Evolutionary conservation across 192 early-diverging fungal genomes (phyloP).

Genomic region (Coemansia sp.): DNA sequence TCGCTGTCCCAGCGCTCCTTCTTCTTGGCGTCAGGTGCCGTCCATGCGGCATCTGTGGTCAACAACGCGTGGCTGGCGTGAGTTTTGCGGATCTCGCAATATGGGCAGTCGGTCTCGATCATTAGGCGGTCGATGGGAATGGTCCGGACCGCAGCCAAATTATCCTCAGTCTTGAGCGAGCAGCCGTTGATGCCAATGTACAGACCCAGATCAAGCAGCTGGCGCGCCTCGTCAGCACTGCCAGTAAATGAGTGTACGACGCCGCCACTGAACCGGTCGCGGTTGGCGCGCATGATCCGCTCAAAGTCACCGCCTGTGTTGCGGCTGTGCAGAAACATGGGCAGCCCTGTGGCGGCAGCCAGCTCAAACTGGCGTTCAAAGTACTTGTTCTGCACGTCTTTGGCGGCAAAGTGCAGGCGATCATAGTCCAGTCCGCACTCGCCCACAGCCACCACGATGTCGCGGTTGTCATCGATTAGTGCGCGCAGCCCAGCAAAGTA

Average conservation of each 20-base stretch:
- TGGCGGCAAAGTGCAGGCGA: conserved; percentile 78
- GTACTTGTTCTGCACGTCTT: conserved; percentile 70
- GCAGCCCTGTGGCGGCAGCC: conserved; percentile 71
- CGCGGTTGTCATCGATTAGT: conserved; percentile 34
- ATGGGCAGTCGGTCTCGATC: conserved; percentile 94
- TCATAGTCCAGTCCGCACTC: conserved; percentile 97
- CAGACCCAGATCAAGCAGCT: conserved; percentile 65
- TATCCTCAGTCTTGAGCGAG: conserved; percentile 85
- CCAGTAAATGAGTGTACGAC: conserved; percentile 94
- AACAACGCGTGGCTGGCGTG: conserved; percentile 75
- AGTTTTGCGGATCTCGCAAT: conserved; percentile 86
- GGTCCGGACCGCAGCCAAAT: conserved; percentile 65
- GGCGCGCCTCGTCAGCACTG: conserved; percentile 61
- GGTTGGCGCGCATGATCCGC: conserved; percentile 59
- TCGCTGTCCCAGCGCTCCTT: conserved; percentile 64
- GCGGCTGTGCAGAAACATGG: conserved; percentile 91
- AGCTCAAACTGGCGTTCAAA: conserved; percentile 83
- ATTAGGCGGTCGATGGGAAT: conserved; percentile 81
- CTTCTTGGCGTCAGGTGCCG: conserved; percentile 58
- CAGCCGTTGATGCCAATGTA: conserved; percentile 98
- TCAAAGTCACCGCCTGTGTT: conserved; percentile 81
- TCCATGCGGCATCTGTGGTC: conserved; percentile 12
- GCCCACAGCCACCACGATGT: conserved; percentile 84
- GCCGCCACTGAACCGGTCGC: conserved; percentile 63
- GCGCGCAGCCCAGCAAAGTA: conserved; percentile 61